Conservation (phyloP, 345 rosid species). For the Gossypium thurberi region DNA sequence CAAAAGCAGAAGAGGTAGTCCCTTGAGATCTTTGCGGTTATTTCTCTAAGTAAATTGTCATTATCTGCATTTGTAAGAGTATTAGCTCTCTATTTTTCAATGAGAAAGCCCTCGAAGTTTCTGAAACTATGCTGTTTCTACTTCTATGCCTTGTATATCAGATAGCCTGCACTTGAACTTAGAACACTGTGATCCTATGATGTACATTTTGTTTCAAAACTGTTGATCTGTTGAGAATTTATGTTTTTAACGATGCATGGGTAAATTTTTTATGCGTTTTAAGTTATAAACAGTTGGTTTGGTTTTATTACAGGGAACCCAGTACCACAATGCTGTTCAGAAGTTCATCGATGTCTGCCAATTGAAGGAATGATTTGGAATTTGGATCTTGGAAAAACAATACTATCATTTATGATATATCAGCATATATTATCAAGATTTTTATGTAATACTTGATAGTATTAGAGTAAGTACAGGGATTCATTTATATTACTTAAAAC, state of each 20-base stretch:
- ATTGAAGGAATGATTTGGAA: conserved; percentile 44
- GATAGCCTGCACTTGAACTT: not conserved
- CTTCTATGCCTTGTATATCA: not conserved
- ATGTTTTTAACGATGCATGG: not conserved
- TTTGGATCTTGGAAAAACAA: not conserved
- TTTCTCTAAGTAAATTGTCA: too few relatives aligned
- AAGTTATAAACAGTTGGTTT: not conserved
- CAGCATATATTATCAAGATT: not conserved
- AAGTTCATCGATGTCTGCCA: conserved; percentile 74
- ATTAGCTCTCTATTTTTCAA: not conserved
- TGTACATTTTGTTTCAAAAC: not conserved
- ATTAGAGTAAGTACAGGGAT: too few relatives aligned
- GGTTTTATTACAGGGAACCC: conserved; percentile 61
- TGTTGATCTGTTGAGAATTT: not conserved
- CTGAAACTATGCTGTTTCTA: not conserved
- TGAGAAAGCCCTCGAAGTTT: not conserved
- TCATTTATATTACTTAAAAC: too few relatives aligned
- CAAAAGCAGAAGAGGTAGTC: not conserved
- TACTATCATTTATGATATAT: not conserved
- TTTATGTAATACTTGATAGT: not conserved
- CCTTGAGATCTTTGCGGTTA: not conserved
- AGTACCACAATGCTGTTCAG: conserved; percentile 85
- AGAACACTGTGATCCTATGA: not conserved
- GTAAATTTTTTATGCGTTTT: not conserved
- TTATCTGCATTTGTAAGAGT: not conserved